A percentile compares a stretch with the other conserved stretches of the same genome.
Evolutionary conservation across 495 filamentous ascomycete genomes (phyloP).

Genomic region (Polyplosphaeria fusca): DNA sequence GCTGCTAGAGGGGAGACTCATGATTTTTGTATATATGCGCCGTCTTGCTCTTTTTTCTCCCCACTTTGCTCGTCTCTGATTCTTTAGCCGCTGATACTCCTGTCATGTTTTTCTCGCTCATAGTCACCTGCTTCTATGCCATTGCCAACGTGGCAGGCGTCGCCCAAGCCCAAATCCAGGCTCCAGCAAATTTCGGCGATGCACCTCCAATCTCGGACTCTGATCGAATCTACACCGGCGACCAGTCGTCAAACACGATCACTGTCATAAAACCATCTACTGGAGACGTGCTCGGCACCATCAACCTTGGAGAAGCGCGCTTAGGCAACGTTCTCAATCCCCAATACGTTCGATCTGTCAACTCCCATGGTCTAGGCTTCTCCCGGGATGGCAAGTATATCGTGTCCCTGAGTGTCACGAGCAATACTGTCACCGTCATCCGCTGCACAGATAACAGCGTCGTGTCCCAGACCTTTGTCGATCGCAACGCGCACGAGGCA

Average conservation of each 20-base stretch:
- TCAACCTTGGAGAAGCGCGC: conserved; percentile 24
- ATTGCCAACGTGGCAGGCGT: too few species aligned
- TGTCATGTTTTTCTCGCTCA: too few species aligned
- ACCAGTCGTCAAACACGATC: conserved; percentile 34
- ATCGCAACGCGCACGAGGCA: conserved; percentile 32
- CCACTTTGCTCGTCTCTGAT: too few species aligned
- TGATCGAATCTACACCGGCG: conserved; percentile 34
- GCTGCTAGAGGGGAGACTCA: too few species aligned
- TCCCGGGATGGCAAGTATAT: conserved; percentile 31
- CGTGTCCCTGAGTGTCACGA: conserved; percentile 26
- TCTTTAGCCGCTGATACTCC: too few species aligned
- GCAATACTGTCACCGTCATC: conserved; percentile 32
- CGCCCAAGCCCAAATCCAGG: too few species aligned
- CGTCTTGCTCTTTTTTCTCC: too few species aligned
- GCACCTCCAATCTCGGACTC: conserved; percentile 15
- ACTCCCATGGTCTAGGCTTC: conserved; percentile 31
- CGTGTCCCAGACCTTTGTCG: conserved; percentile 26
- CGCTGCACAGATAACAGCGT: conserved; percentile 26
- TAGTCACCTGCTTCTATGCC: too few species aligned
- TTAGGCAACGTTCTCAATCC: conserved; percentile 25
- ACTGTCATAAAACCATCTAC: conserved; percentile 31
- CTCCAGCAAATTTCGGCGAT: too few species aligned
- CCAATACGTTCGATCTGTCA: conserved; percentile 26
- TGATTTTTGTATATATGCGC: too few species aligned
- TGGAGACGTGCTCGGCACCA: conserved; percentile 30